Conservation (phyloP, 2,329 filamentous ascomycete genomes). For the Epicoccum nigrum region DNA sequence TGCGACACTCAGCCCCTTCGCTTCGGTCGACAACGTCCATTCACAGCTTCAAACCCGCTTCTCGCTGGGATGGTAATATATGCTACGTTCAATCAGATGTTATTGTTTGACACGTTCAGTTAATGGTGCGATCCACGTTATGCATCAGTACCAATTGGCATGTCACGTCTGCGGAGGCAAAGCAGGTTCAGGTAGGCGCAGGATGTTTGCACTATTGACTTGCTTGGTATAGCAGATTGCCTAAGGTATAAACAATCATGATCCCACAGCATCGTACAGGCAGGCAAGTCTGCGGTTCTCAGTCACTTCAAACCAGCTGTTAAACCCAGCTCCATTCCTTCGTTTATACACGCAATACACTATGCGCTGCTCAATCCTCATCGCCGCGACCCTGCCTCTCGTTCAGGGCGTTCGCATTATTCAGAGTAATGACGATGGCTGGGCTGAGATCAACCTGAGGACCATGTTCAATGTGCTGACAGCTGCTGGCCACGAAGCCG, state of each 20-base stretch:
- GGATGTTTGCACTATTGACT: slow-evolving; percentile 1
- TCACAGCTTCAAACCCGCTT: slow-evolving; percentile 30
- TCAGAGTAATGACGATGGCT: slow-evolving; percentile 74
- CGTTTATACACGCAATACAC: slow-evolving; percentile 7
- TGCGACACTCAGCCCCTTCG: slow-evolving; percentile 15
- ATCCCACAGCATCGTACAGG: background rate
- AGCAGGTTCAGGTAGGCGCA: slow-evolving; percentile 5
- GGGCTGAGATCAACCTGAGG: slow-evolving; percentile 72
- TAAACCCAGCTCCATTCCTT: background rate
- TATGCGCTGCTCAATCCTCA: slow-evolving; percentile 36
- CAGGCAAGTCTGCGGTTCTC: background rate
- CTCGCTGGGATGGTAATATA: slow-evolving; percentile 32
- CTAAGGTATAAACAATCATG: slow-evolving; percentile 18
- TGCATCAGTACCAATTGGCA: slow-evolving; percentile 1
- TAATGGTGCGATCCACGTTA: slow-evolving; percentile 9
- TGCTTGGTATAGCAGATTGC: background rate
- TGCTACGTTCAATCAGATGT: slow-evolving; percentile 34
- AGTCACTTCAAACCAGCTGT: background rate
- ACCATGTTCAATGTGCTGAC: slow-evolving; percentile 63
- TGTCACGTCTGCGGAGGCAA: slow-evolving; percentile 5
- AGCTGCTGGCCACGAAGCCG: slow-evolving; percentile 63
- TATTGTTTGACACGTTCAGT: slow-evolving; percentile 27
- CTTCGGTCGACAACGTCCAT: slow-evolving; percentile 29
- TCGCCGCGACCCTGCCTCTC: slow-evolving; percentile 34
- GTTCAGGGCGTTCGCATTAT: slow-evolving; percentile 49